Base-by-base conservation (phyloP, 495 filamentous ascomycete species). In the Cenococcum geophilum region DNA sequence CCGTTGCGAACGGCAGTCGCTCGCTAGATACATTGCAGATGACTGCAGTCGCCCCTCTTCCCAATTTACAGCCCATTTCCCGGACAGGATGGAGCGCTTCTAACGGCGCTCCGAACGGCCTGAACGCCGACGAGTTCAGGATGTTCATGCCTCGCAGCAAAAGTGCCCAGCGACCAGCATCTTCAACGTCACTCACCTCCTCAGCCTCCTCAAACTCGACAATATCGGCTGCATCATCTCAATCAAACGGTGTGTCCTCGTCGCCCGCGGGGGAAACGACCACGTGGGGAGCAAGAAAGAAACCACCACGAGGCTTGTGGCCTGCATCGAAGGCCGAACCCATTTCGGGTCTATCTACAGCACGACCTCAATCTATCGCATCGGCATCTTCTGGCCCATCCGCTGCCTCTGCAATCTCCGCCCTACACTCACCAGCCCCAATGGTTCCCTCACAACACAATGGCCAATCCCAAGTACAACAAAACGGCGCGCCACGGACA, bases 1-100 rank as follows among this genome's bases (percentile, higher is more conserved):
- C 21, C 58, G 16, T 14, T 20, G 32, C 50, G 36, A 49, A 60
- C 57, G 49, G 51, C 51, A 65, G 57, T 68, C 71, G 74, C 72
- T 68, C 78, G 62, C 63, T 50, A 57, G 77, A 74, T 76, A 76
- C 67, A 40, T 27, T 72, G 73, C 69, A 70, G 70, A 98, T 98
- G 93, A 98, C 93, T 82, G 93, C 93, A 75, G 92, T 98, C 76
- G 93, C 91, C 71, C 89, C 85, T 77, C 91, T 89, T 63, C 89
- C 89, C 75, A 92, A 86, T 76, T 91, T 97, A 74, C 85, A 91
- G 78, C 80, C 83, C 70, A 80, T 79, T 72, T 79, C 83, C 60
- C 79, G 84, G 61, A 76, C 82, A 74, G 77, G 78, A 84, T 87
- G 83, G 84, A 77, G 78, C 81, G 58, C 47, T 45, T 76, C 81